Percentiles rank a stretch among this genome's conserved stretches.
phyloP scores from a whole-genome alignment of 805 yeast genomes.

The Starmerella sp. region DNA sequence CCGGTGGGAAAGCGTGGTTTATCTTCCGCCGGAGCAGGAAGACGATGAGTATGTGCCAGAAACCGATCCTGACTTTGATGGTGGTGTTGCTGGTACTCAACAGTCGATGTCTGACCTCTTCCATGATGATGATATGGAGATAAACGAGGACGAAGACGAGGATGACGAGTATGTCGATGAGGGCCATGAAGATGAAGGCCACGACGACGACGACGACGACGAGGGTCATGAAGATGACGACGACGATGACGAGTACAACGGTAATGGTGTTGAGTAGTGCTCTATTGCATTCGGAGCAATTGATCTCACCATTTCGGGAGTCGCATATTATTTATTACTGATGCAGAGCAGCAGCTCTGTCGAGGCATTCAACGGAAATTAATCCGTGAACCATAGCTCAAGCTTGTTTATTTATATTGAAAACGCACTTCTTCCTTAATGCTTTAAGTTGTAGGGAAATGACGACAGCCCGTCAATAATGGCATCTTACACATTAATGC shows the following conservation, averaged over 20 bases:
- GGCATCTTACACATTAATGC: background rate
- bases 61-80: background rate
- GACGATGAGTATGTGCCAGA: constrained; percentile 18
- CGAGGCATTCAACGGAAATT: no score
- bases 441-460: background rate
- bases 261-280: no score
- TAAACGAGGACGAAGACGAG: constrained; percentile 6
- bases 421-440: no score
- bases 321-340: no score
- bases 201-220: constrained; percentile 9
- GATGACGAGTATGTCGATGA: constrained; percentile 10
- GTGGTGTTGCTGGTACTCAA: background rate
- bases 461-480: no score
- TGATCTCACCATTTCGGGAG: no score
- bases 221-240: background rate
- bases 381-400: no score
- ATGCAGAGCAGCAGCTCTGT: no score
- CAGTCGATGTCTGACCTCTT: background rate
- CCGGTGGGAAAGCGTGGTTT: constrained; percentile 10
- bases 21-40: constrained; percentile 18
- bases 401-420: no score
- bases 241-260: background rate
- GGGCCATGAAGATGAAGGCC: constrained; percentile 13
- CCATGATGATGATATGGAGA: constrained; percentile 5
- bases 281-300: no score